Base-by-base conservation (phyloP, 495 filamentous ascomycete species). In the Penicillium simplicissimum region DNA sequence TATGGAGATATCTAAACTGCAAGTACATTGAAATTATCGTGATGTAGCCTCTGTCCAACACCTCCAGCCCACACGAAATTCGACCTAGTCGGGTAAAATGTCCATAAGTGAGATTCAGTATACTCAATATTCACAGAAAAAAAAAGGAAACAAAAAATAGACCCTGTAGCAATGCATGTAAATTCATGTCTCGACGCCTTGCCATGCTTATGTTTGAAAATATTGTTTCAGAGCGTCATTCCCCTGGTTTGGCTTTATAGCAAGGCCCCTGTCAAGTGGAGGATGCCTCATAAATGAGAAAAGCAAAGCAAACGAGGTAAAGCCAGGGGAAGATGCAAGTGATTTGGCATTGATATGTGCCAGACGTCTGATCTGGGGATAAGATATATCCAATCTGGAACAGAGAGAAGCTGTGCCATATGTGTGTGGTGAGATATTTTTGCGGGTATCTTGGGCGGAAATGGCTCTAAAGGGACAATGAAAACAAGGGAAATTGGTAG, bases 171-270 rank as follows among this genome's bases (percentile, higher is more conserved):
- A 60, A 58, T 68, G 43, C 61, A 54, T 56, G 51, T 48, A 58
- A 62, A 59, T 35, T 47, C 42, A 56, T 54, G 61, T 61, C 54
- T 67, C 65, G 71, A 74, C 71, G 71, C 73, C 75, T 67, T 73
- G 68, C 70, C 69, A 79, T 79, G 74, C 74, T 68, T 63, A 61
- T 67, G 60, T 57, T 54, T 55, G 58, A 49, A 48, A 17, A 49
- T 49, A 57, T 57, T 34, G 49, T 54, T 57, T 64, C 48, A 49
- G 62, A 31, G 23, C 15, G 15, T 36, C 33, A 6, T 66, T 43
- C 60, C 55, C 61, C 53, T 23, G 31, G 21, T 6, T 31, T 49
- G 45, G 13, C 23, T 49, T 13, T 49, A 23, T 49, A 49, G 21
- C 23, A 49, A 49, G 14, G 45, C 45, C 28, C 45, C 45, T 28